Base-by-base conservation (phyloP, 2,329 filamentous ascomycete genomes). In the Trichoderma semiorbis region DNA sequence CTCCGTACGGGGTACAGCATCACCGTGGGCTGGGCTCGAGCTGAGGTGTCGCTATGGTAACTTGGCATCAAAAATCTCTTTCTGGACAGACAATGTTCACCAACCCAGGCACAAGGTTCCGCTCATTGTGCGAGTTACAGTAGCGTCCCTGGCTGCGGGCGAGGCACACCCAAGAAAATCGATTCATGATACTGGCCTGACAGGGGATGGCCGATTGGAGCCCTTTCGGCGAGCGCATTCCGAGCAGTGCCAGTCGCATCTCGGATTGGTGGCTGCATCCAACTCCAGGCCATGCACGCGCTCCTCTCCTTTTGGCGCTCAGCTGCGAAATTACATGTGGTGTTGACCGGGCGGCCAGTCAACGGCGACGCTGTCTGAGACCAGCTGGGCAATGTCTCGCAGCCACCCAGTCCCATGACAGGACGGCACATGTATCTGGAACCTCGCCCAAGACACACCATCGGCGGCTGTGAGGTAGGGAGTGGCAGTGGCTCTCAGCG, bases 301-400 rank as follows among this genome's bases (percentile, higher is more conserved):
- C 66, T 24, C 43, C 43, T 34, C n/a, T 58, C 8, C 36, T 43
- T 24, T 30, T 39, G 21, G 24, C 26, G n/a, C 26, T 47, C 55
- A 69, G 36, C 36, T 47, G 32, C 28, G 36, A 34, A n/a, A 32
- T 28, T 32, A 26, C 65, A 69, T 69, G 66, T 39, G 57, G 39
- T 39, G 68, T 64, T 55, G 58, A 30, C 28, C 43, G 30, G 60
- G 60, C 68, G 47, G 47, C 68, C 68, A 70, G 68, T 64, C 43
- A 63, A 64, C 60, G 60, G 68, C 32, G 39, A 24, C 32, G 53
- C 36, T 64, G 58, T 53, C 58, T 70, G 61, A 66, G 61, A 32
- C 50, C 69, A 71, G 47, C 69, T 71, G 69, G 34, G 69, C 69
- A 71, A 71, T 71, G 69, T 71, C 69, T 71, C 69, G 69, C 69